A percentile compares a stretch with the other conserved stretches of the same genome.
Conservation (phyloP, 2,329 filamentous ascomycete genomes). For the Allantophomopsis lycopodina region DNA sequence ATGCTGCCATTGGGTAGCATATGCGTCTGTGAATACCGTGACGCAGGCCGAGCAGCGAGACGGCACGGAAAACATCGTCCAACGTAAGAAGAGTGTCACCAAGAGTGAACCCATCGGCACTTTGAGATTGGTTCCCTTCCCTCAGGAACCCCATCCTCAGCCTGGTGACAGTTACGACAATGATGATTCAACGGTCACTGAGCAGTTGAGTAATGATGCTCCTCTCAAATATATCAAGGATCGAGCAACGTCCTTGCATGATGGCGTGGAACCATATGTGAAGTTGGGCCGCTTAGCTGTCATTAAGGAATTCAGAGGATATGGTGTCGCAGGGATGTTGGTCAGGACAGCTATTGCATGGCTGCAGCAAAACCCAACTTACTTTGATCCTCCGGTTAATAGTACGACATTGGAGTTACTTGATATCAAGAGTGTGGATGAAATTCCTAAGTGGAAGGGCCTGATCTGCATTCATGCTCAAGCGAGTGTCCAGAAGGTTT, state of each 20-base stretch:
- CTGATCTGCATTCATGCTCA: conserved; percentile 74
- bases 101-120: conserved; percentile 50
- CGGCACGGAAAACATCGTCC: conserved; percentile 24
- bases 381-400: conserved; percentile 30
- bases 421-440: conserved; percentile 21
- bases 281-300: conserved; percentile 73
- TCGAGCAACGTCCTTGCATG: conserved; percentile 32
- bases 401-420: conserved; percentile 29
- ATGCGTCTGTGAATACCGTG: conserved; percentile 45
- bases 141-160: conserved; percentile 51
- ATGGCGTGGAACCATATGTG: conserved; percentile 61
- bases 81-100: conserved; percentile 28
- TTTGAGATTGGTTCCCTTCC: conserved; percentile 70
- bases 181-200: conserved; percentile 1
- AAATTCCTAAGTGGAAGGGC: conserved; percentile 54
- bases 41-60: conserved; percentile 29
- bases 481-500: conserved; percentile 46
- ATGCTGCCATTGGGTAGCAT: conserved; percentile 81
- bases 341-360: conserved; percentile 57
- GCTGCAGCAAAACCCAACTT: conserved; percentile 44
- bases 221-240: conserved; percentile 9
- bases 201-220: conserved; percentile 4
- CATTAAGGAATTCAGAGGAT: conserved; percentile 47
- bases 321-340: conserved; percentile 49
- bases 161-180: conserved; percentile 19